A percentile compares a stretch with the other conserved stretches of the same genome.
These are phyloP conservation scores for Orychophragmus violaceus DNA, from an alignment of 345 rosid genomes.

Conservation along the genomic window DNA sequence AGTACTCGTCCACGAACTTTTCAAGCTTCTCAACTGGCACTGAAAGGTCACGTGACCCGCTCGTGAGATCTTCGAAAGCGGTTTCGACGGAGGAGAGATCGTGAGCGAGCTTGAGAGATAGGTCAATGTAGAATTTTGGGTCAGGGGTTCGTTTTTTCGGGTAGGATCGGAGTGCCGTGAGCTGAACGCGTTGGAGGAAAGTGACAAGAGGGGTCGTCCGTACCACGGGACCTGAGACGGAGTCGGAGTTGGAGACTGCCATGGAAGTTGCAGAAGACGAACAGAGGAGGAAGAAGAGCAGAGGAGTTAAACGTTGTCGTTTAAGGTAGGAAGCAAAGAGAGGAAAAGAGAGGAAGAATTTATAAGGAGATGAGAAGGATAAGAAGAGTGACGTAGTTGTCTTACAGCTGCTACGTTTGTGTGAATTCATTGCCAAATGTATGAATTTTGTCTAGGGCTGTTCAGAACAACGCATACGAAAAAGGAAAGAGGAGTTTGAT, in stretches of 20 bases:
- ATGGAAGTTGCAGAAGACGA: constrained; percentile 7
- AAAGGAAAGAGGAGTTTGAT: not conserved
- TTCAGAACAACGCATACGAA: not conserved
- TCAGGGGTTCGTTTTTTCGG: constrained; percentile 38
- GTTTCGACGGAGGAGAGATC: constrained; percentile 37
- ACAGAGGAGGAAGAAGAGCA: constrained; percentile 1
- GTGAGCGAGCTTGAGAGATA: constrained; percentile 44
- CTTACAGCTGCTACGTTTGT: no score
- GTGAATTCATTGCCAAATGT: not conserved
- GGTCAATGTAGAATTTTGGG: constrained; percentile 63
- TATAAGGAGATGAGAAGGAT: not conserved
- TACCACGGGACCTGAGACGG: constrained; percentile 30
- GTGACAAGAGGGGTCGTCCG: constrained; percentile 37
- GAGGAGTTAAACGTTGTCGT: not conserved
- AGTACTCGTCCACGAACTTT: constrained; percentile 26
- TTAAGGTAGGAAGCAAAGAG: not conserved
- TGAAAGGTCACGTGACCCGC: constrained; percentile 25
- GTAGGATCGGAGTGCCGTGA: constrained; percentile 46
- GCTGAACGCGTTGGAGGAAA: constrained; percentile 66
- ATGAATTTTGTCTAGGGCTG: not conserved
- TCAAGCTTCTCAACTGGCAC: constrained; percentile 32
- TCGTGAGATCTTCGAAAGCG: constrained; percentile 50
- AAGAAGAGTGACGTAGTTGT: no score
- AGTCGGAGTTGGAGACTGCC: not conserved
- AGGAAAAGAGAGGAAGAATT: not conserved